Percentiles rank a stretch among this genome's conserved stretches.
Evolutionary conservation across 257 asterid genomes (phyloP).

Genomic region (Forsythia viridissima): DNA sequence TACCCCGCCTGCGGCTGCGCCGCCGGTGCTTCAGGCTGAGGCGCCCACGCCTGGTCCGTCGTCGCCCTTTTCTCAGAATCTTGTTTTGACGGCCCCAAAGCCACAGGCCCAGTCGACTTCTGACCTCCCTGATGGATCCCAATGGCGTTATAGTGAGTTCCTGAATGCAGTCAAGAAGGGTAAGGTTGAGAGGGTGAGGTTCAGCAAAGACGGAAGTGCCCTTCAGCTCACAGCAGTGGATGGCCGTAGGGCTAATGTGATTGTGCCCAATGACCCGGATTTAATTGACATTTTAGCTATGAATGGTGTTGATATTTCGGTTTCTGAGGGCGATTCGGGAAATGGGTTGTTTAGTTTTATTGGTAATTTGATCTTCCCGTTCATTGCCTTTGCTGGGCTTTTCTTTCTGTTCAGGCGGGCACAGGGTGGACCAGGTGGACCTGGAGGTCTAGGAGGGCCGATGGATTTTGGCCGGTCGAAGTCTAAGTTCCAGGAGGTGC

Average conservation of each 20-base stretch:
- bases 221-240: conserved; percentile 93
- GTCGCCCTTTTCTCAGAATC: conserved; percentile 66
- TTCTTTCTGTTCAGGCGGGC: conserved; percentile 77
- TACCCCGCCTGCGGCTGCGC: conserved; percentile 49
- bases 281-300: conserved; percentile 88
- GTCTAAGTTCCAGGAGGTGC: conserved; percentile 96
- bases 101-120: conserved; percentile 63
- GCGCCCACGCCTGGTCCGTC: conserved; percentile 53
- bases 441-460: conserved; percentile 96
- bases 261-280: conserved; percentile 94
- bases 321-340: conserved; percentile 89
- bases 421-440: conserved; percentile 98
- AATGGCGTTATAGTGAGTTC: conserved; percentile 96
- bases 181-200: conserved; percentile 90
- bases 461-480: conserved; percentile 98
- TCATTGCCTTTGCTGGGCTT: conserved; percentile 82
- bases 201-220: conserved; percentile 82
- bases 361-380: conserved; percentile 76
- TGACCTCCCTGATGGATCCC: conserved; percentile 84
- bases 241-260: conserved; percentile 80
- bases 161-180: conserved; percentile 96
- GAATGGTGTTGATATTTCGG: conserved; percentile 95
- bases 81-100: conserved; percentile 79
- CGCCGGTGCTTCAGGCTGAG: conserved; percentile 64
- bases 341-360: conserved; percentile 77